These are phyloP conservation scores for Grosmannia serpens DNA, from an alignment of 2,329 filamentous ascomycete species.

Conservation along the genomic window DNA sequence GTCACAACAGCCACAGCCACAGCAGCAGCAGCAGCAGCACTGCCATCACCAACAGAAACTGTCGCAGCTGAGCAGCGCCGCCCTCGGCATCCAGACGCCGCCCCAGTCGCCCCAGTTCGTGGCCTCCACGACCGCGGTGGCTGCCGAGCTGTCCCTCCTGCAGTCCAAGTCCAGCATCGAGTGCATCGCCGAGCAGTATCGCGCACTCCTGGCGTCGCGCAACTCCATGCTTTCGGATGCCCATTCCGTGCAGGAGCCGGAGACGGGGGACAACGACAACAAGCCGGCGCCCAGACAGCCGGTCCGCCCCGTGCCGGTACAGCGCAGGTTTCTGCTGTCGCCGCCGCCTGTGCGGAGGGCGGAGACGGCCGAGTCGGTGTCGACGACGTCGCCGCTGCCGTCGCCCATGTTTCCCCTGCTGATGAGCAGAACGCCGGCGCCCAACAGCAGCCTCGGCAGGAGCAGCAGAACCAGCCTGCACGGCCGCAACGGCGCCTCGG, in stretches of 20 bases:
- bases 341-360: background rate
- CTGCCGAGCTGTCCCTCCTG: constrained; percentile 8
- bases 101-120: constrained; percentile 1
- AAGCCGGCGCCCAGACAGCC: background rate
- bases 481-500: background rate
- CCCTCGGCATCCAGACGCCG: constrained; percentile 3
- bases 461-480: background rate
- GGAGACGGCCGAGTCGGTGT: background rate
- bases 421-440: background rate
- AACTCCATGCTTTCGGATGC: constrained; percentile 21
- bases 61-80: background rate
- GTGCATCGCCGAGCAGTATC: constrained; percentile 39
- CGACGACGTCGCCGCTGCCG: background rate
- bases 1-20: background rate
- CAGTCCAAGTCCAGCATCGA: constrained; percentile 28
- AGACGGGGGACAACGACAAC: constrained; percentile 7
- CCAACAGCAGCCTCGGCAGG: background rate
- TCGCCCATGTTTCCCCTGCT: background rate
- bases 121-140: background rate
- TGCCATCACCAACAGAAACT: background rate
- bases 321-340: constrained; percentile 1
- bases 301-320: background rate
- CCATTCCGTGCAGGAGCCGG: constrained; percentile 13
- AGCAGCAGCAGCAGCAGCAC: background rate
- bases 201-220: constrained; percentile 30